phyloP scores from a whole-genome alignment of 148 eudicot species.

The Dianthus caryophyllus region DNA sequence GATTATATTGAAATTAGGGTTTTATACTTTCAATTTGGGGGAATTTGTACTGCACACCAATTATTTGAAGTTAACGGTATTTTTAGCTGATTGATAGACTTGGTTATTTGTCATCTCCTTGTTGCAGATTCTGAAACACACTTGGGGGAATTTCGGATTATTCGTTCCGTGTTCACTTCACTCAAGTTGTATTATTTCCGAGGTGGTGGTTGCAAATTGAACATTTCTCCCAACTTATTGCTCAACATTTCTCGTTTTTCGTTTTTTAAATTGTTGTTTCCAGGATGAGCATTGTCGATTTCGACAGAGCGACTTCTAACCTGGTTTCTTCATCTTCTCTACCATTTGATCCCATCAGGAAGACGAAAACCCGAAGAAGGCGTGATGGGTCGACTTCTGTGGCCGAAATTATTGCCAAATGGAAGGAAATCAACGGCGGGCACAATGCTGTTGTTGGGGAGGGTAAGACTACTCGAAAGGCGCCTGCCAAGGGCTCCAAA shows the following conservation, averaged over 20 bases:
- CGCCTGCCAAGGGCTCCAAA: conserved; percentile 83
- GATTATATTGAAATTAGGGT: neutral
- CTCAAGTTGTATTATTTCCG: conserved; percentile 1
- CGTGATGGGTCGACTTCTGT: conserved; percentile 34
- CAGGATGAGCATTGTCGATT: conserved; percentile 34
- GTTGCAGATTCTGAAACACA: neutral
- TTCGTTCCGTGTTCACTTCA: conserved; percentile 11
- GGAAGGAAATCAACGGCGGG: conserved; percentile 60
- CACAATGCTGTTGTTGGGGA: conserved; percentile 17
- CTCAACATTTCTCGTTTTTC: neutral
- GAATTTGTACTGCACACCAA: too few relatives aligned
- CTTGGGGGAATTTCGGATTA: neutral
- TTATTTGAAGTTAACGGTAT: neutral
- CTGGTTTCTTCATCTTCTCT: conserved; percentile 19
- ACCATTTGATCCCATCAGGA: conserved; percentile 35
- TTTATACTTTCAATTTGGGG: neutral
- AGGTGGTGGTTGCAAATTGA: conserved; percentile 27
- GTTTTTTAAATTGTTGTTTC: conserved; percentile 11
- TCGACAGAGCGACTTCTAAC: conserved; percentile 30
- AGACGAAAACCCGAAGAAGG: conserved; percentile 57
- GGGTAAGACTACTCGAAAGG: conserved; percentile 39
- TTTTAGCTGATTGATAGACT: neutral
- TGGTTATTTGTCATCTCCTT: neutral
- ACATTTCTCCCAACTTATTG: neutral
- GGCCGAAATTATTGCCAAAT: conserved; percentile 57